These are phyloP conservation scores for Bruguiera hainesii DNA, from an alignment of 441 rosid species.

Conservation along the genomic window DNA sequence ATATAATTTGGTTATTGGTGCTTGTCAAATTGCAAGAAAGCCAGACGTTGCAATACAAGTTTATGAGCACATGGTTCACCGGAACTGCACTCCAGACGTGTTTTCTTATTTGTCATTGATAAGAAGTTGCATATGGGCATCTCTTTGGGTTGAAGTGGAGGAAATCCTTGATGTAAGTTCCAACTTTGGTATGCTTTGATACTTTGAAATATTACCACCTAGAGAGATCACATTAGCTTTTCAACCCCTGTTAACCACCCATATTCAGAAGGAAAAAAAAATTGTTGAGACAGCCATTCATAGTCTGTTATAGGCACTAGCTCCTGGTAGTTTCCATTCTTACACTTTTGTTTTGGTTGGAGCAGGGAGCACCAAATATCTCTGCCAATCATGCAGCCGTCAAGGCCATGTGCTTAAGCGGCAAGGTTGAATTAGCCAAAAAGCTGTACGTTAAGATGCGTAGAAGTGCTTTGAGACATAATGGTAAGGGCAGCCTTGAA, in stretches of 20 bases:
- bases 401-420: slow-evolving; percentile 67
- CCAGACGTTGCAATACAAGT: slow-evolving; percentile 69
- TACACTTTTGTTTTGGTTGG: slow-evolving; percentile 18
- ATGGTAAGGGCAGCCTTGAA: slow-evolving; percentile 56
- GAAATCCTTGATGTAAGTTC: slow-evolving; percentile 55
- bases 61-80: slow-evolving; percentile 61
- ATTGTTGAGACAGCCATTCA: not conserved
- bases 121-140: slow-evolving; percentile 79
- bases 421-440: slow-evolving; percentile 55
- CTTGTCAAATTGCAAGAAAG: slow-evolving; percentile 70
- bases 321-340: not conserved
- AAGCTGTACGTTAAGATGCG: slow-evolving; percentile 59
- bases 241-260: not conserved
- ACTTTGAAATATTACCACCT: not conserved
- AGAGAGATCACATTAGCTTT: not conserved
- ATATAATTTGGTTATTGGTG: slow-evolving; percentile 60
- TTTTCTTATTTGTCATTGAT: slow-evolving; percentile 63
- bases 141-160: slow-evolving; percentile 65
- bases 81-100: slow-evolving; percentile 49
- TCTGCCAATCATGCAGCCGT: slow-evolving; percentile 61
- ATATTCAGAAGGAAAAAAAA: no score
- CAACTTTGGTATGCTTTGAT: not conserved
- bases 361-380: slow-evolving; percentile 53
- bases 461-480: slow-evolving; percentile 52
- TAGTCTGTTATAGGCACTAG: not conserved